phyloP scores from a whole-genome alignment of 345 rosid species.

The Durio zibethinus region DNA sequence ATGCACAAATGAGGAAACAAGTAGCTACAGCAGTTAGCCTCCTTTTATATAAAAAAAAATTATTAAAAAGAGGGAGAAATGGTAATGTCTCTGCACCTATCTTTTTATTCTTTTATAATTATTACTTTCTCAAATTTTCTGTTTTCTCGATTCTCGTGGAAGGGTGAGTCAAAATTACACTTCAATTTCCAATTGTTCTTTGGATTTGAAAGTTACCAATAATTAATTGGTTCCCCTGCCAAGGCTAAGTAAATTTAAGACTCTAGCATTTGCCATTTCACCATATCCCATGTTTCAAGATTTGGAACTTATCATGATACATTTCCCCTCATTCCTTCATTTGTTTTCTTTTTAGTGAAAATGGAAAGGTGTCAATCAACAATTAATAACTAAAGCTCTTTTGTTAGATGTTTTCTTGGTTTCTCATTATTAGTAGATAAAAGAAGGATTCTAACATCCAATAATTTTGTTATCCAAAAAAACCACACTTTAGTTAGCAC shows the following conservation, averaged over 20 bases:
- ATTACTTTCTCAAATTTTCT: not conserved
- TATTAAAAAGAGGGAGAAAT: too few relatives aligned
- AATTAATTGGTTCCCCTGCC: not conserved
- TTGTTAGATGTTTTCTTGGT: not conserved
- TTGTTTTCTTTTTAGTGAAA: not conserved
- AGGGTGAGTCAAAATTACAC: not conserved
- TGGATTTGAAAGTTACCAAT: not conserved
- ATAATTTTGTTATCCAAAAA: not conserved
- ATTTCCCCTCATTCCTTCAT: not conserved
- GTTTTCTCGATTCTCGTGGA: not conserved
- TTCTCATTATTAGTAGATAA: not conserved
- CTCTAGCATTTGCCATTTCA: not conserved
- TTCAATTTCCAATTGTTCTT: not conserved
- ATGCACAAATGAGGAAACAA: not conserved
- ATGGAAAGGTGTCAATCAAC: not conserved
- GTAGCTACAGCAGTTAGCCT: conserved; percentile 6
- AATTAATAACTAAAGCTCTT: not conserved
- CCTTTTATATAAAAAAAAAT: not conserved
- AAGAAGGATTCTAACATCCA: not conserved
- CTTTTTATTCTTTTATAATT: too few relatives aligned
- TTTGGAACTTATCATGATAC: not conserved
- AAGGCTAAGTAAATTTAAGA: not conserved
- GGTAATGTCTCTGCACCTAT: too few relatives aligned
- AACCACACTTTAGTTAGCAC: not conserved
- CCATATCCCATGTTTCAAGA: not conserved